A percentile compares a stretch with the other conserved stretches of the same genome.
These are phyloP conservation scores for Ramalina intermedia DNA, from an alignment of 495 filamentous ascomycete genomes.

Conservation along the genomic window DNA sequence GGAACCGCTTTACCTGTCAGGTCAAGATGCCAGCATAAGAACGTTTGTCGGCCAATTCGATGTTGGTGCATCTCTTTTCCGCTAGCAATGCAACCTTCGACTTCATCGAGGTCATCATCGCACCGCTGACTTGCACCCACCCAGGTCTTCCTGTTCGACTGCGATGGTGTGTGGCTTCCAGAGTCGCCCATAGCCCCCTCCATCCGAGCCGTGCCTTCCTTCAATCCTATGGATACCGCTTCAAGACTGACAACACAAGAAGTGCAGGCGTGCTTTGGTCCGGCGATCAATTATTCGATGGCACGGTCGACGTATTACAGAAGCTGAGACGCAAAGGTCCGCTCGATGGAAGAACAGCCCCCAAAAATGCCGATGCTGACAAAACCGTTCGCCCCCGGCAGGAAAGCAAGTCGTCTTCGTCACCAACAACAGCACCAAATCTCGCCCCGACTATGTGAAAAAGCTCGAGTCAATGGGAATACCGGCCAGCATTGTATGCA, in stretches of 20 bases:
- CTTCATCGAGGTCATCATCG: not conserved
- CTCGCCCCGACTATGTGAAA: conserved; percentile 77
- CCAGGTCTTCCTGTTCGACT: conserved; percentile 89
- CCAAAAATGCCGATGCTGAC: not conserved
- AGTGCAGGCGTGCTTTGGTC: conserved; percentile 86
- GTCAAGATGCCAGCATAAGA: conserved; percentile 56
- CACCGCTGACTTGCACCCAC: not conserved
- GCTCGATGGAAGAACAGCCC: not conserved
- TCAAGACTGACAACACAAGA: conserved; percentile 22
- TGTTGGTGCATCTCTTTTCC: conserved; percentile 39
- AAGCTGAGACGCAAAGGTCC: conserved; percentile 64
- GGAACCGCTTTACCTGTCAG: conserved; percentile 60
- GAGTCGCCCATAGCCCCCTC: conserved; percentile 3
- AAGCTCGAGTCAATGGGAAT: conserved; percentile 79
- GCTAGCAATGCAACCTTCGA: not conserved
- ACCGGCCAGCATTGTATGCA: conserved; percentile 45
- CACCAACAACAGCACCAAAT: conserved; percentile 98
- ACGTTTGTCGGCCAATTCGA: conserved; percentile 85
- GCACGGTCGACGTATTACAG: conserved; percentile 68
- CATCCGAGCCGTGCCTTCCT: not conserved
- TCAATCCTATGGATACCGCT: not conserved
- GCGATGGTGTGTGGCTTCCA: conserved; percentile 60
- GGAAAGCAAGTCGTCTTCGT: conserved; percentile 93
- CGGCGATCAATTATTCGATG: conserved; percentile 74
- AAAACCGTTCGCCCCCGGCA: conserved; percentile 17